phyloP scores from a whole-genome alignment of 768 basidiomycete genomes.

The Saitozyma sp. region DNA sequence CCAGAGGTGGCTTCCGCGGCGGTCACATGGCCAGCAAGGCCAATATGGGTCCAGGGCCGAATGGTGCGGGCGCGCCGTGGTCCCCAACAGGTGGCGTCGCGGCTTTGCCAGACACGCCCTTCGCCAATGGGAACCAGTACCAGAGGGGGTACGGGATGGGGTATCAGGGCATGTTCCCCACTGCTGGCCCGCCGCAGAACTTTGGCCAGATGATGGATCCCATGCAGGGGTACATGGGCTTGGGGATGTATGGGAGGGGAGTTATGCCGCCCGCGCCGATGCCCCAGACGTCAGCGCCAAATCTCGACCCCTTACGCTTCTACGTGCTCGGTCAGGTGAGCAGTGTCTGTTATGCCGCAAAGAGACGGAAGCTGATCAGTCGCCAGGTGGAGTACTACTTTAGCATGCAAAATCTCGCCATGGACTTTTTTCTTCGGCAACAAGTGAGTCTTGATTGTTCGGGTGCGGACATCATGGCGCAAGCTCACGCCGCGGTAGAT shows the following conservation, averaged over 20 bases:
- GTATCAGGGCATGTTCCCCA: slow-evolving; percentile 9
- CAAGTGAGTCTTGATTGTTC: slow-evolving; percentile 59
- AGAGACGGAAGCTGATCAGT: slow-evolving; percentile 8
- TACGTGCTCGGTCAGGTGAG: slow-evolving; percentile 64
- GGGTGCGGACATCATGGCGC: slow-evolving; percentile 1
- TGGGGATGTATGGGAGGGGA: slow-evolving; percentile 1
- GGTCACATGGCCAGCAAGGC: neutral
- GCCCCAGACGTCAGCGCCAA: slow-evolving; percentile 48
- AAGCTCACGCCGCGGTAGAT: slow-evolving; percentile 60
- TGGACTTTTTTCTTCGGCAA: slow-evolving; percentile 77
- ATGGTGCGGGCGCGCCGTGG: neutral
- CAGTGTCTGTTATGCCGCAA: neutral
- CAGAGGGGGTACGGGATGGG: slow-evolving; percentile 17
- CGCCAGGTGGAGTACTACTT: slow-evolving; percentile 86
- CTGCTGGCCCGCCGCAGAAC: neutral
- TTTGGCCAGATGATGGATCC: neutral
- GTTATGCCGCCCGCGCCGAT: slow-evolving; percentile 45
- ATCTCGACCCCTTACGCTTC: slow-evolving; percentile 65
- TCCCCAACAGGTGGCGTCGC: too few relatives aligned
- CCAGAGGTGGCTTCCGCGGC: slow-evolving; percentile 19
- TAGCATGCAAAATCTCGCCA: slow-evolving; percentile 83
- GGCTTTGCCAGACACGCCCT: neutral
- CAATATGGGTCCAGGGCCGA: neutral
- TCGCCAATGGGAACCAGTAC: slow-evolving; percentile 11
- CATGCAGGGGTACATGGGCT: neutral